Base-by-base conservation (phyloP, 2,329 filamentous ascomycete species). In the Sporothrix pallida region DNA sequence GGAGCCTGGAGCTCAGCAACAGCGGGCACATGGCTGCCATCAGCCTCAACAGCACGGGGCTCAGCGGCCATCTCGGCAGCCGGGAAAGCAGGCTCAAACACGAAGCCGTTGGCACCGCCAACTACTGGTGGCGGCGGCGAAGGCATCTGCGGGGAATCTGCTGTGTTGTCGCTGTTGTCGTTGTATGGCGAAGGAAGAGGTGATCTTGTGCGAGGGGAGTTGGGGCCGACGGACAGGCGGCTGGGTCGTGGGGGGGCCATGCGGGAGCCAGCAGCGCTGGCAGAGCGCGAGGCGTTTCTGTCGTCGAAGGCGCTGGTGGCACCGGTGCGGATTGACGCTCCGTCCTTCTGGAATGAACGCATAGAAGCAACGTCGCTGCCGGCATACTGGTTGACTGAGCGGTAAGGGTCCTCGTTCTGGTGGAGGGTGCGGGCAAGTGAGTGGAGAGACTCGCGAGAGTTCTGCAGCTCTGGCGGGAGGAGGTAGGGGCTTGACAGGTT, bases 401-500 rank as follows among this genome's bases (percentile, higher is more conserved):
- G 90, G 83, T 98, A 98, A 50, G 94, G 95, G 81, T 98, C 95
- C 78, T 97, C 92, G 72, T 91, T 88, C 77, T 90, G 88, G 73
- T 90, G 87, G 63, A 95, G 87, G 1, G 91, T 92, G 72, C 92
- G 90, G 37, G 94, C 93, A 76, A 98, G 86, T 2, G 94, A 97
- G 81, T 95, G 91, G 76, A 98, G 86, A 5, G 95, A 98, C 77
- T 97, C 94, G 62, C 90, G 89, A 0, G 95, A 98, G 79, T 89
- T 87, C 58, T 96, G 90, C 23, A 95, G 80, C 72, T 89, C 90
- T 0, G 93, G 93, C 4, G 96, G 95, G n/a, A 98, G 87, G n/a
- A 99, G 88, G 81, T 98, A 99, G 1, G 96, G 96, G 78, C 91
- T 96, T 48, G 89, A 89, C 67, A 95, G 86, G 79, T 92, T 90